These are phyloP conservation scores for Ottelia alismoides DNA, from an alignment of 106 monocot species.

Conservation along the genomic window DNA sequence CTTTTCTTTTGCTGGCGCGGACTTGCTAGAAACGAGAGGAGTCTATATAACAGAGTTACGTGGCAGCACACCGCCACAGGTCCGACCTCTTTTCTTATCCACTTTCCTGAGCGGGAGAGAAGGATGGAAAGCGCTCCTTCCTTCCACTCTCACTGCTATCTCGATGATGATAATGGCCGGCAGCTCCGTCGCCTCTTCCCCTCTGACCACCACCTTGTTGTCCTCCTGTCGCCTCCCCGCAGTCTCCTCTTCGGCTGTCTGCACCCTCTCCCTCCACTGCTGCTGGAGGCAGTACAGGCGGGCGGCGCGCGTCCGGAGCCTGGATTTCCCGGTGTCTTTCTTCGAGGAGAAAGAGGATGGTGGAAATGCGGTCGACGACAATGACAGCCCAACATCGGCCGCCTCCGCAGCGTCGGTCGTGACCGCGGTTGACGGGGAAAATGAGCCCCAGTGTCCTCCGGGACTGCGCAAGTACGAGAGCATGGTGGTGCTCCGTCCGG, in stretches of 20 bases:
- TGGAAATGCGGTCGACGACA: constrained; percentile 2
- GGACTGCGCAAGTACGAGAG: constrained; percentile 74
- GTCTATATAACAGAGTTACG: no score
- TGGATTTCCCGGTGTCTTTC: constrained; percentile 55
- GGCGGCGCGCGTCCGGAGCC: constrained; percentile 17
- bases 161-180: no score
- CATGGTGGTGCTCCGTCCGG: constrained; percentile 78
- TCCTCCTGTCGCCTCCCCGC: not conserved
- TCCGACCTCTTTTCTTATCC: no score
- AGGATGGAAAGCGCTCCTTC: no score
- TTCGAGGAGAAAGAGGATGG: constrained; percentile 27
- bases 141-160: no score
- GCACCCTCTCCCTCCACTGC: not conserved
- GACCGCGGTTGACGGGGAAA: constrained; percentile 45
- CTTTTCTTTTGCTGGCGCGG: no score
- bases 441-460: constrained; percentile 83
- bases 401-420: constrained; percentile 20
- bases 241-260: not conserved
- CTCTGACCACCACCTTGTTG: constrained; percentile 3
- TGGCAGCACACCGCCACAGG: no score
- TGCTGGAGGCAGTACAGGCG: not conserved
- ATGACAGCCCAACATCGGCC: constrained; percentile 15
- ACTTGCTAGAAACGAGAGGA: no score
- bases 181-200: constrained; percentile 16
- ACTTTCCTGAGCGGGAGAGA: no score